These are phyloP conservation scores for Exophiala bonariae DNA, from an alignment of 2,329 filamentous ascomycete genomes.

Conservation along the genomic window DNA sequence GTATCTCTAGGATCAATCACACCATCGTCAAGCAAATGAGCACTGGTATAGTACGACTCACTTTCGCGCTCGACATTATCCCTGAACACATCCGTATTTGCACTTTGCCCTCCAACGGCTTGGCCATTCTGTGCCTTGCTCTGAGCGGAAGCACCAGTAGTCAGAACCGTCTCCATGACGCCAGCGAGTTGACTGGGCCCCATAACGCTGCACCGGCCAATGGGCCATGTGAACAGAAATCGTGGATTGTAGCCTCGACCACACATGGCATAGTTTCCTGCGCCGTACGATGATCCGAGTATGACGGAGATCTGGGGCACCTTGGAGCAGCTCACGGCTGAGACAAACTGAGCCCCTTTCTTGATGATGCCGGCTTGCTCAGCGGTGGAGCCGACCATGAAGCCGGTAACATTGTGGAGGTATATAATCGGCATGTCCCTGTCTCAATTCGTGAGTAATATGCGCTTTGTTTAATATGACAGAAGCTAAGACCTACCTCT, in stretches of 20 bases:
- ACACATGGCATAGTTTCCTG: conserved; percentile 51
- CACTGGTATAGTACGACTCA: conserved; percentile 37
- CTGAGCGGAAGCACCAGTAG: conserved; percentile 25
- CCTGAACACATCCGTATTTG: conserved; percentile 28
- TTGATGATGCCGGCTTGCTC: conserved; percentile 48
- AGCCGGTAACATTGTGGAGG: conserved; percentile 50
- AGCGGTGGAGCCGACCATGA: conserved; percentile 49
- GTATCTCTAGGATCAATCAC: conserved; percentile 42
- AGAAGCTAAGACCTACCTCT: conserved; percentile 22
- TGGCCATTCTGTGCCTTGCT: conserved; percentile 27
- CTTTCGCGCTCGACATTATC: conserved; percentile 33
- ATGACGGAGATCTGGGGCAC: conserved; percentile 49
- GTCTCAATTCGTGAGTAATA: too few relatives aligned
- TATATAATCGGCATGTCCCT: conserved; percentile 45
- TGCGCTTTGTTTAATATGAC: too few relatives aligned
- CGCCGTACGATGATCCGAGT: conserved; percentile 46
- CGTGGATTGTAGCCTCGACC: conserved; percentile 43
- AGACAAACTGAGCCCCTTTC: conserved; percentile 46
- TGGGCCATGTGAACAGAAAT: conserved; percentile 46
- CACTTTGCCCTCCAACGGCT: conserved; percentile 29
- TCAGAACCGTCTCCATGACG: conserved; percentile 40
- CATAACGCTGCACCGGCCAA: conserved; percentile 43
- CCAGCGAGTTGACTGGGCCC: conserved; percentile 42
- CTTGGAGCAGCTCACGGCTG: conserved; percentile 44
- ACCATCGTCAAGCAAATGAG: conserved; percentile 37